phyloP scores from a whole-genome alignment of 2,329 filamentous ascomycete species.

The Colletotrichum sp. region DNA sequence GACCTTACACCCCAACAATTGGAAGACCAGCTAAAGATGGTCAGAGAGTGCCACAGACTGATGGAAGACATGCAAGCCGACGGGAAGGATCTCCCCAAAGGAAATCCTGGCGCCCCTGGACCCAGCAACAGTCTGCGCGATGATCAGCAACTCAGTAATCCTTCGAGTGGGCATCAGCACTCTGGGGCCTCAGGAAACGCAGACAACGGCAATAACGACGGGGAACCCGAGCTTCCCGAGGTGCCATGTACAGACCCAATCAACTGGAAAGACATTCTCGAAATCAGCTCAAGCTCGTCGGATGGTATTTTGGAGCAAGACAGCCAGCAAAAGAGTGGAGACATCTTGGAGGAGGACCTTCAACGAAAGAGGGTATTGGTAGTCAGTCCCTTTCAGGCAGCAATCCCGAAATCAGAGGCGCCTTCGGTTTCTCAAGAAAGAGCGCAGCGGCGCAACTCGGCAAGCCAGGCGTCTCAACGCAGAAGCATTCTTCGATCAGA shows the following conservation, averaged over 20 bases:
- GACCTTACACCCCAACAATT: background rate
- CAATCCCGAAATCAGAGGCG: background rate
- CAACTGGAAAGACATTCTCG: background rate
- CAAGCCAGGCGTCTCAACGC: background rate
- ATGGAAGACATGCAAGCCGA: background rate
- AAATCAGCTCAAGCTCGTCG: background rate
- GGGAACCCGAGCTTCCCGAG: background rate
- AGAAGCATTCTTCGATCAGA: background rate
- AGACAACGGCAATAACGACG: background rate
- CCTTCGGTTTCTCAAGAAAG: background rate
- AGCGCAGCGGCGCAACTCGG: background rate
- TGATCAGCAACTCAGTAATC: background rate
- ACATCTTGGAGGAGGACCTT: background rate
- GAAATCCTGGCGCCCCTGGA: background rate
- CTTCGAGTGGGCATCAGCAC: background rate
- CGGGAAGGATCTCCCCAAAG: background rate
- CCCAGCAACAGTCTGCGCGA: background rate
- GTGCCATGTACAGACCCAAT: background rate
- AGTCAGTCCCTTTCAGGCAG: conserved; percentile 1
- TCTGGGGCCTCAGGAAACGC: background rate
- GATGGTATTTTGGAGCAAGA: background rate
- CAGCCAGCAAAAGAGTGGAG: background rate
- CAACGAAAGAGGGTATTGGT: background rate
- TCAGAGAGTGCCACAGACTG: background rate
- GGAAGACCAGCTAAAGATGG: background rate